Percentiles rank a stretch among this genome's conserved stretches.
phyloP scores from a whole-genome alignment of 768 basidiomycete species.

The Phylloporus arenicola region DNA sequence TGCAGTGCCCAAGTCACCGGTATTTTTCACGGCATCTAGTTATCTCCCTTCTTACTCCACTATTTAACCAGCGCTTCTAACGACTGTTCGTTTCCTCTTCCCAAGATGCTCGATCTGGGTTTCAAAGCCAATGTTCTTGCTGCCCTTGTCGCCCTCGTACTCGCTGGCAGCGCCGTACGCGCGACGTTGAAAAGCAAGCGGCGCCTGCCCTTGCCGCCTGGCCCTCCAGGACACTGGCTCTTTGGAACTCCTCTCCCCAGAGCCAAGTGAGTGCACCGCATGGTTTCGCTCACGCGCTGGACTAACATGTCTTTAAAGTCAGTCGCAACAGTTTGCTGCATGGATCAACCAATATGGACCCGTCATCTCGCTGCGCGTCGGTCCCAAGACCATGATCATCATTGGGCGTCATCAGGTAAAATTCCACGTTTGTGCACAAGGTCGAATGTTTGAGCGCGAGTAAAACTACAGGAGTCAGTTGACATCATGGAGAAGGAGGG shows the following conservation, averaged over 20 bases:
- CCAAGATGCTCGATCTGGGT: constrained; percentile 6
- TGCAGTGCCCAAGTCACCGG: neutral
- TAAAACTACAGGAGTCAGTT: constrained; percentile 43
- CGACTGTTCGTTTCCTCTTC: neutral
- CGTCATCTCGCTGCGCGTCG: constrained; percentile 51
- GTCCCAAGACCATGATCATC: constrained; percentile 31
- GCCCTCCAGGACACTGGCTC: constrained; percentile 31
- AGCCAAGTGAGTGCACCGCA: constrained; percentile 17
- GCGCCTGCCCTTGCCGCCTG: constrained; percentile 26
- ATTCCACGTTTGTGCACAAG: neutral
- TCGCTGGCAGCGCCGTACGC: constrained; percentile 10
- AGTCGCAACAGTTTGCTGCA: constrained; percentile 44
- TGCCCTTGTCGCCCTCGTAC: constrained; percentile 12
- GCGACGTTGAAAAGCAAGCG: constrained; percentile 6
- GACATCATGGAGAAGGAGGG: constrained; percentile 68
- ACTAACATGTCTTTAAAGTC: constrained; percentile 7
- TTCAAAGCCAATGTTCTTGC: constrained; percentile 16
- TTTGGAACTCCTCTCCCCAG: constrained; percentile 28
- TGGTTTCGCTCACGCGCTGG: neutral
- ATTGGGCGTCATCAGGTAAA: constrained; percentile 36
- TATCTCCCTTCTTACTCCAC: neutral
- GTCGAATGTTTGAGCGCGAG: neutral
- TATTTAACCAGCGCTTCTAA: constrained; percentile 10
- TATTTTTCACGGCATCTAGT: neutral
- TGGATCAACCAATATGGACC: constrained; percentile 61